Conservation (phyloP, 176 grass and related monocot species). For the Raddia distichophylla region DNA sequence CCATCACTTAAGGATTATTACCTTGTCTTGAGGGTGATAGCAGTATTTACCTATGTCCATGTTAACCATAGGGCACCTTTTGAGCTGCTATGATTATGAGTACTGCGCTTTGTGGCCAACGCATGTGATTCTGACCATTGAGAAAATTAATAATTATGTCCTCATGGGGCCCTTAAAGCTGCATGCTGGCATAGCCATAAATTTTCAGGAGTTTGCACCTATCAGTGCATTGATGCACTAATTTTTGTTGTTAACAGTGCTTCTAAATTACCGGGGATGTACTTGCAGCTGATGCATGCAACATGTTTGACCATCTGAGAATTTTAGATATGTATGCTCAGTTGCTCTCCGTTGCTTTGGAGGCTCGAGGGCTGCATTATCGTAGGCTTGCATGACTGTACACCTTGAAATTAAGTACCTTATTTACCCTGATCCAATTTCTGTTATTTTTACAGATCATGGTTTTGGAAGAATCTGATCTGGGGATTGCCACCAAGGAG, state of each 20-base stretch:
- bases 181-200: constrained; percentile 1
- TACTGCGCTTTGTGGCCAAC: not conserved
- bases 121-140: constrained; percentile 34
- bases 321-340: not conserved
- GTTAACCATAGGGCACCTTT: constrained; percentile 21
- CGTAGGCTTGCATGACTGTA: constrained; percentile 3
- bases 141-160: constrained; percentile 23
- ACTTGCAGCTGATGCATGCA: constrained; percentile 36
- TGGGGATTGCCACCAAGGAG: constrained; percentile 24
- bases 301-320: constrained; percentile 18
- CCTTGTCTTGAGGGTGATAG: constrained; percentile 25
- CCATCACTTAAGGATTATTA: not conserved
- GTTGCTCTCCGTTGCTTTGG: not conserved
- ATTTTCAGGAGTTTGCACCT: constrained; percentile 14
- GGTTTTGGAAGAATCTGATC: constrained; percentile 34
- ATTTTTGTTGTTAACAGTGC: constrained; percentile 20
- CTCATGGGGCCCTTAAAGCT: constrained; percentile 14
- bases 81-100: not conserved
- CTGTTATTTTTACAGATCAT: constrained; percentile 35
- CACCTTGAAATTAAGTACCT: constrained; percentile 18
- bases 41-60: constrained; percentile 10
- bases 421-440: constrained; percentile 11
- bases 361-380: constrained; percentile 28
- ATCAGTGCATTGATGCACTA: constrained; percentile 17
- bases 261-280: constrained; percentile 18